These are phyloP conservation scores for Candida silvicultrix DNA, from an alignment of 805 yeast genomes.

Conservation along the genomic window DNA sequence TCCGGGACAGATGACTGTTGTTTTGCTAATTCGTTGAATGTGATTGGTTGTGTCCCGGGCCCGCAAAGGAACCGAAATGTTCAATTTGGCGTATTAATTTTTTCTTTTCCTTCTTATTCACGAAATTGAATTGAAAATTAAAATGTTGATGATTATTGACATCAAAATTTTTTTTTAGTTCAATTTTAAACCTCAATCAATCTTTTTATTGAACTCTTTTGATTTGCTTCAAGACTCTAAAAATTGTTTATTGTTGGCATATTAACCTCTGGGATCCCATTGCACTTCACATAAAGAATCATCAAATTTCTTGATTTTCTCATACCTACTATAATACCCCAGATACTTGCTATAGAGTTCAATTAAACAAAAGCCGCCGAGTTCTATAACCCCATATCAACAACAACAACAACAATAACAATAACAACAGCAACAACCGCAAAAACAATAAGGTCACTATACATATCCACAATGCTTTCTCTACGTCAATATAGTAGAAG, in stretches of 20 bases:
- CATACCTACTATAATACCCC: too few relatives aligned
- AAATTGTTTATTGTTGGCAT: too few relatives aligned
- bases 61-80: conserved; percentile 7
- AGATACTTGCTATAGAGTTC: too few relatives aligned
- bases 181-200: too few relatives aligned
- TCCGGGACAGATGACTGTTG: not conserved
- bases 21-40: conserved; percentile 4
- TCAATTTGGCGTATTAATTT: not conserved
- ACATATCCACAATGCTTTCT: conserved; percentile 15
- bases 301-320: too few relatives aligned
- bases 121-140: too few relatives aligned
- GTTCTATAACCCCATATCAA: not conserved
- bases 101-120: too few relatives aligned
- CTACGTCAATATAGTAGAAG: conserved; percentile 17
- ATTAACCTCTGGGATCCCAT: too few relatives aligned
- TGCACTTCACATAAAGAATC: too few relatives aligned
- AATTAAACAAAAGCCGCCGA: too few relatives aligned
- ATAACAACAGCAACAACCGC: not conserved
- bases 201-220: not conserved
- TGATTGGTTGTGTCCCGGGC: conserved; percentile 2
- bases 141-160: not conserved
- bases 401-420: not conserved
- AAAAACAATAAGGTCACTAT: too few relatives aligned
- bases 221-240: too few relatives aligned
- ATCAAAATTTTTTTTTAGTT: not conserved